Conservation (phyloP, 2,329 filamentous ascomycete species). For the Colletotrichum lentis region DNA sequence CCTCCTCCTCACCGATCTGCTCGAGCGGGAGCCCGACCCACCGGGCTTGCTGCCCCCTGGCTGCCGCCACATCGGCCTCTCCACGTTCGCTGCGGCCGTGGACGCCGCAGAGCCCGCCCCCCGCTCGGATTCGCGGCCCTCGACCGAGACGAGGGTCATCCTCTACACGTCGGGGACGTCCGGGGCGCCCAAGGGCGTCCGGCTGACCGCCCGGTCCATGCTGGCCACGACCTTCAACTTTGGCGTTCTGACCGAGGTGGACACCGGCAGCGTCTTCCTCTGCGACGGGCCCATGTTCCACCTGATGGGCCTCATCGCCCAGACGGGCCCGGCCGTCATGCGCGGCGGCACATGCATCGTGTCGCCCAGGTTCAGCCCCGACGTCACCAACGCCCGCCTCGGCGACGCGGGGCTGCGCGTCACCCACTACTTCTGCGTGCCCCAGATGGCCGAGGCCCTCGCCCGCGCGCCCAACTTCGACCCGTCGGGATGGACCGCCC, state of each 20-base stretch:
- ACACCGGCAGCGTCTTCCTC: conserved; percentile 30
- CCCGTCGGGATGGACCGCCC: conserved; percentile 12
- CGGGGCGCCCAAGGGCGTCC: conserved; percentile 27
- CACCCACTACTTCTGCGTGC: conserved; percentile 35
- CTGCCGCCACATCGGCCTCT: conserved; percentile 19
- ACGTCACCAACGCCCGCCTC: conserved; percentile 21
- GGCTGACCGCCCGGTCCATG: conserved; percentile 13
- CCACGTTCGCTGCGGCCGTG: background rate
- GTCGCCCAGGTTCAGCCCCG: conserved; percentile 25
- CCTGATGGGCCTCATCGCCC: conserved; percentile 32
- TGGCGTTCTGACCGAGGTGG: conserved; percentile 21
- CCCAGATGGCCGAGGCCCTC: conserved; percentile 35
- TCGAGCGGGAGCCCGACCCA: conserved; percentile 8
- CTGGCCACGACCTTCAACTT: conserved; percentile 27
- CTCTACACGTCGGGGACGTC: conserved; percentile 34
- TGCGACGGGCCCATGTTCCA: conserved; percentile 36
- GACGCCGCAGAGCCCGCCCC: conserved; percentile 12
- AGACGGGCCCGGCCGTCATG: conserved; percentile 24
- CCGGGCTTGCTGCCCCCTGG: conserved; percentile 14
- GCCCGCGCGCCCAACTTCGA: conserved; percentile 18
- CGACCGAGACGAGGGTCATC: conserved; percentile 23
- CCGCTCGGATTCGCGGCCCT: conserved; percentile 3
- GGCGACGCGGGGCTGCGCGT: conserved; percentile 8
- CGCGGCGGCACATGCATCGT: conserved; percentile 24
- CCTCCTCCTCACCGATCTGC: conserved; percentile 23